Base-by-base conservation (phyloP, 2,329 filamentous ascomycete genomes). In the Colletotrichum navitas region DNA sequence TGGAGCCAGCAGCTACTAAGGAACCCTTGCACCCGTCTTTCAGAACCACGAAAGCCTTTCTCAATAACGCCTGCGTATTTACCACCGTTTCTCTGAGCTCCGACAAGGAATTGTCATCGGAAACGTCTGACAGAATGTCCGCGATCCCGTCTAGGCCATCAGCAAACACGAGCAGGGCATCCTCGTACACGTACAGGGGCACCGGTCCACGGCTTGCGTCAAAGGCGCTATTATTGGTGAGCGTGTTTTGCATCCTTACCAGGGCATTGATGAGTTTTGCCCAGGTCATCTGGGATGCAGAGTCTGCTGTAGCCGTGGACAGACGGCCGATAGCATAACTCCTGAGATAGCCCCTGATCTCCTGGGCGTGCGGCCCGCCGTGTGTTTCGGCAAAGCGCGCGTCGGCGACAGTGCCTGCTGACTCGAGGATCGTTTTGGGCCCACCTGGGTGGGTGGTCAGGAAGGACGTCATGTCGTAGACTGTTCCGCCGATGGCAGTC, bases 391-490 rank as follows among this genome's bases (percentile, higher is more conserved):
- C 45, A 24, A 71, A 71, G 29, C 68, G 58, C 21, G 29, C 59
- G 29, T 71, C 68, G 16, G 68, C 68, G 34, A 63, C 32, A n/a
- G 68, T 63, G n/a, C 68, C 68, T 7, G 68, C 68, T 2, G 68
- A 71, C 65, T 71, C 68, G 10, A 71, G 68, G 5, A 71, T 52
- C 2, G 68, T 71, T 32, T 71, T 71, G 14, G 68, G 65, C 1
- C 93, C 96, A 26, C 96, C 96, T 0, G 96, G 96, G 80, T 99
- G 96, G 78, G 94, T 98, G 1, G 92, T 90, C 43, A 94, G 80
- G 79, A 98, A 99, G 0, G 95, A 93, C 0, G 92, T 92, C 70
- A 99, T 91, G 78, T 98, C 98, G 83, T 98, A 99, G 34, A 98
- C 95, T 77, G 93, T 93, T 1, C 95, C 95, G 73, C 93, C 92